Base-by-base conservation (phyloP, 768 basidiomycete species). In the Phanerodontia chrysosporium region DNA sequence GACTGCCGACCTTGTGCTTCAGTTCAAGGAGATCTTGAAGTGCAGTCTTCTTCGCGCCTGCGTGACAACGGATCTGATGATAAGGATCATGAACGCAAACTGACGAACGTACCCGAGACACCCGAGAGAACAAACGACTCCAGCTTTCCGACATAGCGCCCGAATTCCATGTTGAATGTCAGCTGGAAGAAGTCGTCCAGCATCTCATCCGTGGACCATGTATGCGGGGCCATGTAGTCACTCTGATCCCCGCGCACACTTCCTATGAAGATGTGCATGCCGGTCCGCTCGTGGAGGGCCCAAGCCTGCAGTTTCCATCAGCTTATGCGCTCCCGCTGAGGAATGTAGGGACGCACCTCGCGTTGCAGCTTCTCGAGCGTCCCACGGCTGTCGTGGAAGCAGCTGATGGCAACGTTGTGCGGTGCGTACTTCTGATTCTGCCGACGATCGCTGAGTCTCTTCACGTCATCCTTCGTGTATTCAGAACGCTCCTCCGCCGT, bases 311-410 rank as follows among this genome's bases (percentile, higher is more conserved):
- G n/a, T 12, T 10, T 10, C 35, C 24, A 35, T 32, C 13, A 7
- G 7, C 5, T 12, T 5, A 27, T 3, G 52, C n/a, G 10, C 30
- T 35, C 13, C 22, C 8, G n/a, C n/a, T 25, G 13, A 45, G 22
- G 42, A 46, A 35, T 35, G 32, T 5, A n/a, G 13, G 28, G 7
- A 22, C 52, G 21, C 24, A 42, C 52, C 32, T 54, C 18, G 12
- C 29, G 28, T 24, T 18, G 5, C 6, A 44, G 8, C 13, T 42
- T 54, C 2, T 29, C 39, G 0, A 63, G 44, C 0, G 49, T 60
- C 0, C 45, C 51, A 1, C 58, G 45, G 18, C 44, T 35, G 39
- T 63, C 62, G 29, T 63, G 49, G 62, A 60, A 63, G 1, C 49
- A 27, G 39, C 32, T 39, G 27, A 60, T 3, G 0, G 55, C 4